Evolutionary conservation across 1,284 basidiomycete species (phyloP).

Genomic region (Pterula multifida): DNA sequence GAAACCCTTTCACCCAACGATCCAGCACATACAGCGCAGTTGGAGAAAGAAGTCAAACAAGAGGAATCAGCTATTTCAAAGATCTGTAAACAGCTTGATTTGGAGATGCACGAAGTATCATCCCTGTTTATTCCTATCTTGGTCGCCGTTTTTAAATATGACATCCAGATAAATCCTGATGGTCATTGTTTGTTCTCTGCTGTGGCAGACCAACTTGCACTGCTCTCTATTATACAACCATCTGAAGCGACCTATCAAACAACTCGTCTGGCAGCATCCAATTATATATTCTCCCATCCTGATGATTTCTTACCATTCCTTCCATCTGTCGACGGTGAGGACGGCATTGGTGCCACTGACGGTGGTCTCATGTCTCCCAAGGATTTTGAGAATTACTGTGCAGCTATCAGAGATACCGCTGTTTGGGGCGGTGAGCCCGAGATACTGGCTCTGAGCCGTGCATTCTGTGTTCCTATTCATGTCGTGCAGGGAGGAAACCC

Average conservation of each 20-base stretch:
- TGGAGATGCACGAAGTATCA: conserved; percentile 62
- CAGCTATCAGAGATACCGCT: conserved; percentile 69
- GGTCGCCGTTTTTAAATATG: not conserved
- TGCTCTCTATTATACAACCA: conserved; percentile 47
- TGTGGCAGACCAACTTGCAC: conserved; percentile 77
- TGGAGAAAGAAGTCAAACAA: conserved; percentile 58
- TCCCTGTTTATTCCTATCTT: conserved; percentile 1
- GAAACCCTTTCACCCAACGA: conserved; percentile 48
- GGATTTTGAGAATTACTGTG: conserved; percentile 74
- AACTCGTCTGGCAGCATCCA: conserved; percentile 63
- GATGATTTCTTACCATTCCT: conserved; percentile 95
- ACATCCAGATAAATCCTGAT: conserved; percentile 74
- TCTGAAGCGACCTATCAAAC: conserved; percentile 44
- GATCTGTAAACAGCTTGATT: conserved; percentile 55
- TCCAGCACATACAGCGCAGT: conserved; percentile 48
- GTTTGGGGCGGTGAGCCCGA: conserved; percentile 98
- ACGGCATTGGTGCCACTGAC: conserved; percentile 55
- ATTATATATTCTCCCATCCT: conserved; percentile 75
- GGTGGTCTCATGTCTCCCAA: conserved; percentile 62
- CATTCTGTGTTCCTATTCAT: conserved; percentile 83
- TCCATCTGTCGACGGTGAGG: conserved; percentile 66
- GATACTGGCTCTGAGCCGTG: conserved; percentile 80
- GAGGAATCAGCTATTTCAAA: conserved; percentile 62
- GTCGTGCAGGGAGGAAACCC: conserved; percentile 82
- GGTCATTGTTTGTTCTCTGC: conserved; percentile 94